A percentile compares a stretch with the other conserved stretches of the same genome.
Evolutionary conservation across 2,329 filamentous ascomycete species (phyloP).

Genomic region (Neurospora sp.): DNA sequence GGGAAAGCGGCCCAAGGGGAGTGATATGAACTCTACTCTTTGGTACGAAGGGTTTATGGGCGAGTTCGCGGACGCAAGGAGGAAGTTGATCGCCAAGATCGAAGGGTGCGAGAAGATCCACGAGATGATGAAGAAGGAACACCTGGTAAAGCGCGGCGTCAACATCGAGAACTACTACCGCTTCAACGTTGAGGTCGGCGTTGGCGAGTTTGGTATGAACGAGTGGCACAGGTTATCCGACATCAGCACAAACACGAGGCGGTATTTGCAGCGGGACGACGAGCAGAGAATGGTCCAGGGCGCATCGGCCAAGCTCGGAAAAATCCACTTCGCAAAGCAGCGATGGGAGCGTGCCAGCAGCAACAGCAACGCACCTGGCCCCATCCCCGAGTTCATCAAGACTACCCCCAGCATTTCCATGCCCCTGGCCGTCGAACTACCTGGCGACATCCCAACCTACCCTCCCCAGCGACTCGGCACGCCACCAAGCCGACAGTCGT

Average conservation of each 20-base stretch:
- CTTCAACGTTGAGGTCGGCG: constrained; percentile 92
- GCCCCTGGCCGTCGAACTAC: constrained; percentile 48
- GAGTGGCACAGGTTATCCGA: constrained; percentile 92
- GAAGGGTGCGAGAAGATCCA: constrained; percentile 92
- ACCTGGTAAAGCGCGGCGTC: constrained; percentile 67
- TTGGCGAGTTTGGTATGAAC: constrained; percentile 97
- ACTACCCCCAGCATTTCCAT: constrained; percentile 31
- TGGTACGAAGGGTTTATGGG: constrained; percentile 95
- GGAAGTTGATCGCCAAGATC: constrained; percentile 80
- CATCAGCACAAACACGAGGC: constrained; percentile 84
- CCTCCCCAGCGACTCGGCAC: constrained; percentile 25
- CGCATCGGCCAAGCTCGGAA: constrained; percentile 71
- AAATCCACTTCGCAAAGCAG: constrained; percentile 68
- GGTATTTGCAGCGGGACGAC: constrained; percentile 65
- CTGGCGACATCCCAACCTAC: constrained; percentile 40
- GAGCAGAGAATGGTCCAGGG: constrained; percentile 71
- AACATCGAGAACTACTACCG: constrained; percentile 88
- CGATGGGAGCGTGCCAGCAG: constrained; percentile 46
- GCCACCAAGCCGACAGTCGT: constrained; percentile 41
- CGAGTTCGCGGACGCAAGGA: constrained; percentile 82
- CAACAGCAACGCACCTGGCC: constrained; percentile 8
- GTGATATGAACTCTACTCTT: constrained; percentile 60
- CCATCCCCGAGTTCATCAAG: constrained; percentile 33
- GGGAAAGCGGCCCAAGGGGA: constrained; percentile 62
- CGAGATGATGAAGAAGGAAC: constrained; percentile 71